phyloP scores from a whole-genome alignment of 805 yeast species.

The Pichia cephalocereana region DNA sequence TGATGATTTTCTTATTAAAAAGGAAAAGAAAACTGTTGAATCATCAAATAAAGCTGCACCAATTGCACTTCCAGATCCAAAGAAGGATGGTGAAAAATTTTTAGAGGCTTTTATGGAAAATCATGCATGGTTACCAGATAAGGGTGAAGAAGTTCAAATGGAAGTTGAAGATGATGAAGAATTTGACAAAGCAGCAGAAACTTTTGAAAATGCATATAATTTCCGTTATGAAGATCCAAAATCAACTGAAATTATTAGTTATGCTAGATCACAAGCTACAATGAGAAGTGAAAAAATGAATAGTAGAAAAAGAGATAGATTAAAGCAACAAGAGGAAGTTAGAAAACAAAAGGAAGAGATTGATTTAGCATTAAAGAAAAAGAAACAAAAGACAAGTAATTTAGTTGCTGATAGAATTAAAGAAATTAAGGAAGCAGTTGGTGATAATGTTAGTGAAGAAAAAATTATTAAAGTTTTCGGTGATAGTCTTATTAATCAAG shows the following conservation, averaged over 20 bases:
- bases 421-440: slow-evolving; percentile 59
- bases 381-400: slow-evolving; percentile 68
- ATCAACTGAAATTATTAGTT: slow-evolving; percentile 83
- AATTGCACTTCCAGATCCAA: slow-evolving; percentile 57
- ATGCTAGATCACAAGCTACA: slow-evolving; percentile 92
- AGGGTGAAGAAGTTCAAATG: slow-evolving; percentile 38
- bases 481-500: slow-evolving; percentile 70
- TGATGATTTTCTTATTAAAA: slow-evolving; percentile 49
- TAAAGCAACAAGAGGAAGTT: slow-evolving; percentile 49
- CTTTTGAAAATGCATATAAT: slow-evolving; percentile 86
- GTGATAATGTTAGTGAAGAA: slow-evolving; percentile 52
- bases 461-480: slow-evolving; percentile 58
- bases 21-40: slow-evolving; percentile 30
- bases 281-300: slow-evolving; percentile 71
- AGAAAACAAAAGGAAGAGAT: slow-evolving; percentile 43
- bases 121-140: slow-evolving; percentile 85
- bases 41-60: slow-evolving; percentile 13
- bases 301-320: slow-evolving; percentile 75
- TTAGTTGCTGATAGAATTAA: slow-evolving; percentile 64
- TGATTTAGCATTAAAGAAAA: slow-evolving; percentile 55
- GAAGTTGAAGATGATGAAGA: slow-evolving; percentile 67
- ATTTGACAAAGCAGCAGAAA: slow-evolving; percentile 86
- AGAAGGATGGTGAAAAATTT: slow-evolving; percentile 53
- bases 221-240: slow-evolving; percentile 91
- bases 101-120: slow-evolving; percentile 60